phyloP scores from a whole-genome alignment of 2,329 filamentous ascomycete genomes.

The Colletotrichum horii region DNA sequence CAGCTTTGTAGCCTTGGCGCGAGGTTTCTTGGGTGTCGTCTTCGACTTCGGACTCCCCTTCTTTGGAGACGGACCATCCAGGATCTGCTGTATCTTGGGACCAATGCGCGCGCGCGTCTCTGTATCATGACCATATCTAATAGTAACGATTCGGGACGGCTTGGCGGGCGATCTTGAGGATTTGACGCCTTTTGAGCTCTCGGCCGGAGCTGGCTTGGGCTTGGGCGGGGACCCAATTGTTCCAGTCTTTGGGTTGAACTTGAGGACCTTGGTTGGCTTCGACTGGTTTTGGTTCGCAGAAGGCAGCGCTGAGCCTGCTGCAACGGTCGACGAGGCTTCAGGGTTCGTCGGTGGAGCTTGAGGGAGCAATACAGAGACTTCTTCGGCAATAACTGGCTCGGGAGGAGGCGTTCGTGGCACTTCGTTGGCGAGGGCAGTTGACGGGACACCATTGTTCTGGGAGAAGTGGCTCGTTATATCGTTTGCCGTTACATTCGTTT shows the following conservation, averaged over 20 bases:
- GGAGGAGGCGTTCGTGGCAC: background rate
- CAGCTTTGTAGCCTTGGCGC: constrained; percentile 26
- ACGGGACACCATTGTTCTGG: background rate
- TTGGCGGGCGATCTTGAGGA: background rate
- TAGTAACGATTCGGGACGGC: constrained; percentile 3
- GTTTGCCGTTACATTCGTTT: constrained; percentile 20
- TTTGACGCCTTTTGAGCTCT: constrained; percentile 9
- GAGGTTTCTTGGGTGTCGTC: constrained; percentile 30
- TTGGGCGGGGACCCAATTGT: constrained; percentile 67
- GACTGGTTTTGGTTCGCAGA: background rate
- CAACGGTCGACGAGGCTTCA: background rate
- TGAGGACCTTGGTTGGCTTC: constrained; percentile 47
- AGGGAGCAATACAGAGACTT: background rate
- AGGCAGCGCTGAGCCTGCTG: background rate
- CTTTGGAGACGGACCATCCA: constrained; percentile 37
- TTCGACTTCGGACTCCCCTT: constrained; percentile 27
- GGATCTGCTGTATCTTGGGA: constrained; percentile 66
- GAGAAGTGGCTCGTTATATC: constrained; percentile 30
- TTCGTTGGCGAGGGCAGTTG: background rate
- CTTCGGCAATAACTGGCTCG: background rate
- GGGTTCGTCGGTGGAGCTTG: background rate
- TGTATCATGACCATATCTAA: constrained; percentile 35
- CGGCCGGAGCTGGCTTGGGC: constrained; percentile 44
- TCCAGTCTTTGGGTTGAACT: constrained; percentile 64
- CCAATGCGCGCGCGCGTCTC: constrained; percentile 55